These are phyloP conservation scores for Schwanniomyces occidentalis DNA, from an alignment of 805 yeast species.

Conservation along the genomic window DNA sequence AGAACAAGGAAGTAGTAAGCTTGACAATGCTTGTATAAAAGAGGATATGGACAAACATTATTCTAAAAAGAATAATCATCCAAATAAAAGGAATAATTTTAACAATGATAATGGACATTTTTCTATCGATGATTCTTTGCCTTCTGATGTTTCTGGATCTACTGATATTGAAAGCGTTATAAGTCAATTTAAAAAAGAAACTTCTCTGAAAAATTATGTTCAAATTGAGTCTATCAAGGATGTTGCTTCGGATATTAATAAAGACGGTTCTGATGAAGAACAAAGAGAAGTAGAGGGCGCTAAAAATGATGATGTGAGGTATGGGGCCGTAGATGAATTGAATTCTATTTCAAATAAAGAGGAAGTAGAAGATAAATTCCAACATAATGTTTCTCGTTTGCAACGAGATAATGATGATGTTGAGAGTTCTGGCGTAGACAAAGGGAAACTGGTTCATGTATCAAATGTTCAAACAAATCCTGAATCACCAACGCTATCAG, in stretches of 20 bases:
- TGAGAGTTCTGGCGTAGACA: neutral
- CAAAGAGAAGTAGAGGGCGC: neutral
- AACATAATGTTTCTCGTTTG: neutral
- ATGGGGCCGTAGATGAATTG: neutral
- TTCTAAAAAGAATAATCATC: neutral
- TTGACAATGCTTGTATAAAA: neutral
- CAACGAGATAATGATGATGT: neutral
- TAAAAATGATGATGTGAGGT: neutral
- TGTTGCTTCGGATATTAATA: neutral
- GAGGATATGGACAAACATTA: neutral
- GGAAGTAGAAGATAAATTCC: slow-evolving; percentile 1
- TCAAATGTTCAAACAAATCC: no score
- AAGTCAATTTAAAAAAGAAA: neutral
- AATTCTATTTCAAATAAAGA: neutral
- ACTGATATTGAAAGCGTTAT: slow-evolving; percentile 9
- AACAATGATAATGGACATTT: neutral
- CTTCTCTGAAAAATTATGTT: neutral
- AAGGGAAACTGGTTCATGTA: neutral
- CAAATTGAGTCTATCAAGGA: neutral
- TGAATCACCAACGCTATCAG: no score
- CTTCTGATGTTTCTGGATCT: slow-evolving; percentile 20
- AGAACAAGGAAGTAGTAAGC: no score
- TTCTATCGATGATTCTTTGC: slow-evolving; percentile 9
- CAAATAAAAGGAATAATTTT: neutral
- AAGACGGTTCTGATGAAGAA: neutral